Evolutionary conservation across 441 rosid species (phyloP), one percentile per base, ranked within the genome.

Genomic region (Pelargonium fulgidum): DNA sequence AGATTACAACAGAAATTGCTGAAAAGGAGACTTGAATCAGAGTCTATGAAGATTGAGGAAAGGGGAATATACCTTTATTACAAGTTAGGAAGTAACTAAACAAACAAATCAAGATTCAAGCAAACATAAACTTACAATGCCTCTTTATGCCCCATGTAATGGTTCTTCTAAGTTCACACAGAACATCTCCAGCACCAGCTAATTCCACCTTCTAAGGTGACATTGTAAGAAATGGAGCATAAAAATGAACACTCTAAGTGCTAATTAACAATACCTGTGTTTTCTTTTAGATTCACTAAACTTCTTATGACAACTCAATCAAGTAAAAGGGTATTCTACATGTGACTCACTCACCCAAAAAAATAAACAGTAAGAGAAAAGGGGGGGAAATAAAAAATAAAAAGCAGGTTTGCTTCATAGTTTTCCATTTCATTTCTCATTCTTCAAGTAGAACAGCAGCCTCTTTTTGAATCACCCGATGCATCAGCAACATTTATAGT

Each of bases 361-460:
- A 85, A 86, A 65, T 20, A 77, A 73, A 68, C 48, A 16, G 24
- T 45, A 47, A 56, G 10, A 58, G 22, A 65, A 63, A 16, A 9
- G 13, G 50, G 41, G 11, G 6, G 8, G 13, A 52, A 41, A 20
- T 39, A 26, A 1, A n/a, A 24, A 62, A 73, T 44, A 66, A 64
- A 45, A 64, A 24, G 36, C 16, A 68, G 9, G 67, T 74, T 62
- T 52, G 74, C 66, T 68, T 48, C 74, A 76, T 76, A 44, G 68
- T 56, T 50, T 63, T 42, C 11, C 66, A 59, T 54, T 75, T 41
- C 54, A 19, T 29, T 61, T 8, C 11, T 47, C 19, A 58, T 62
- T 67, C 29, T 68, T 79, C 64, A 90, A 65, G 91, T 71, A 64
- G 91, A 90, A 76, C 96, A 92, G 77, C 98, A 88, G 48, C 90